phyloP scores from a whole-genome alignment of 129 eudicot species.

The Flaveria bidentis region DNA sequence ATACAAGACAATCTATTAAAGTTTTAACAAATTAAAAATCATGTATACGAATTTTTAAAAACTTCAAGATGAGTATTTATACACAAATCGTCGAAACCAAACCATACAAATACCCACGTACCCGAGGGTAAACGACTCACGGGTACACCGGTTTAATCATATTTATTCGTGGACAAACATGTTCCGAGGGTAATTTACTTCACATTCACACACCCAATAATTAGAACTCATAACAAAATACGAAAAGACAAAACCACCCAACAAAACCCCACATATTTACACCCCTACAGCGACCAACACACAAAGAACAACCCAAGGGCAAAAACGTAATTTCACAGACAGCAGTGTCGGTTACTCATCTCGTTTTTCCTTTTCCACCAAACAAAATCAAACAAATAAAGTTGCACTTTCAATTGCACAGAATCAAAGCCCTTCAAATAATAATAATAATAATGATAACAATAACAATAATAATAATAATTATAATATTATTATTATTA shows the following conservation, averaged over 20 bases:
- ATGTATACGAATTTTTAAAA: no score
- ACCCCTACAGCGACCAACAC: not conserved
- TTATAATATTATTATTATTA: no score
- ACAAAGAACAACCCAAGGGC: slow-evolving; percentile 25
- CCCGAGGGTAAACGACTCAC: no score
- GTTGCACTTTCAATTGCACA: slow-evolving; percentile 39
- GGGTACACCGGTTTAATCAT: not conserved
- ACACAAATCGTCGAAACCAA: no score
- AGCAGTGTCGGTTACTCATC: slow-evolving; percentile 51
- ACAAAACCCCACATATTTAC: not conserved
- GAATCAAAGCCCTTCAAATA: slow-evolving; percentile 34
- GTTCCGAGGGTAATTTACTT: slow-evolving; percentile 12
- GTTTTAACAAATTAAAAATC: no score
- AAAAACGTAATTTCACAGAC: not conserved
- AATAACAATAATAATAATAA: no score
- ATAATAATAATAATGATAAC: no score
- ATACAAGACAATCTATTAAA: no score
- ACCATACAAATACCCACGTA: no score
- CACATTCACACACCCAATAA: slow-evolving; percentile 33
- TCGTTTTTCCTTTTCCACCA: slow-evolving; percentile 40
- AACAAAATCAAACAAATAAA: slow-evolving; percentile 38
- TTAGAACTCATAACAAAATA: slow-evolving; percentile 13
- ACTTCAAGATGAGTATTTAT: no score
- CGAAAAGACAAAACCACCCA: slow-evolving; percentile 29
- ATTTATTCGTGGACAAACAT: slow-evolving; percentile 25